phyloP scores from a whole-genome alignment of 202 grass and related monocot species.

The Zoysia matrella region DNA sequence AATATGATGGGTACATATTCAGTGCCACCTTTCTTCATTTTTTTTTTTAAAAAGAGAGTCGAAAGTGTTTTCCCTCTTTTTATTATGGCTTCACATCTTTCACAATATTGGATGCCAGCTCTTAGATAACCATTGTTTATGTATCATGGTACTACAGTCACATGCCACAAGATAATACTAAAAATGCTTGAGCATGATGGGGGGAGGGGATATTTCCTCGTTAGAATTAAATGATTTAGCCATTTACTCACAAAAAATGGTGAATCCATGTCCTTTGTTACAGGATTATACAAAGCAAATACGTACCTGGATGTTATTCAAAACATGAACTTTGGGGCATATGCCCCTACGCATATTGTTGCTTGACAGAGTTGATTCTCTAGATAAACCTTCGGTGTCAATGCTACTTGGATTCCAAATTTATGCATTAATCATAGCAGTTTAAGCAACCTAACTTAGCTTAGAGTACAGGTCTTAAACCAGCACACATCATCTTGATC shows the following conservation, averaged over 20 bases:
- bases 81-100: constrained; percentile 1
- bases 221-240: background rate
- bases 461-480: background rate
- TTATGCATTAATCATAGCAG: background rate
- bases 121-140: constrained; percentile 34
- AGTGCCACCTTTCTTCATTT: background rate
- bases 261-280: background rate
- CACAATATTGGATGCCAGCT: constrained; percentile 55
- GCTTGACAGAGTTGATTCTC: constrained; percentile 24
- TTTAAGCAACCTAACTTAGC: background rate
- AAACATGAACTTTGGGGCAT: too few relatives aligned
- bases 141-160: background rate
- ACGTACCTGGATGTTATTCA: too few relatives aligned
- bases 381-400: constrained; percentile 47
- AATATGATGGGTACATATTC: constrained; percentile 11
- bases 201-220: background rate
- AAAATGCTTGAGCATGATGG: too few relatives aligned
- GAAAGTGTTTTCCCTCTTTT: background rate
- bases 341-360: too few relatives aligned
- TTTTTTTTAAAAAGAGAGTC: constrained; percentile 1
- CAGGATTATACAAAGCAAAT: background rate
- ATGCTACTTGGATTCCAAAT: constrained; percentile 35
- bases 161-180: too few relatives aligned
- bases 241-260: background rate
- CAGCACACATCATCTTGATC: constrained; percentile 37